Evolutionary conservation across 208 protist genomes (phyloP), one percentile per base, ranked within the genome.

Genomic region (Acanthamoeba sp.): DNA sequence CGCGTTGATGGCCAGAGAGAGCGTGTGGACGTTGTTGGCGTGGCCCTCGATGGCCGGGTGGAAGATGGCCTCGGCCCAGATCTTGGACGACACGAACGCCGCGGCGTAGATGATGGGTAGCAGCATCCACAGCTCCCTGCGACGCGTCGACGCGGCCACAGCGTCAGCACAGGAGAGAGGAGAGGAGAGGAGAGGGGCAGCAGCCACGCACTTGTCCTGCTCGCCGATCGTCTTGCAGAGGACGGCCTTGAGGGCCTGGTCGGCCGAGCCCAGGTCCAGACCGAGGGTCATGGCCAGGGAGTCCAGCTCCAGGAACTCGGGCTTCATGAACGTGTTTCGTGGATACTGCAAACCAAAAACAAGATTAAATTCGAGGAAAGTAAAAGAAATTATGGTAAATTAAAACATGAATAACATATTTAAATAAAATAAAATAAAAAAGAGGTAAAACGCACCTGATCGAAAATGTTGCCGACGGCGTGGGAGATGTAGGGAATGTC

Each of bases 321-420:
- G 38, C 32, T 71, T 91, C 85, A 91, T 91, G 85, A 91, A 91
- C 34, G 85, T 91, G 85, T 91, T 91, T 10, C 85, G 85, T 24
- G 55, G 55, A 29, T 91, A 91, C 57, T 90, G 12, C 6, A 84
- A 40, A 27, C 22, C 12, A 27, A 27, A 22, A 62, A 27, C 55
- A 62, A 62, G 22, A 62, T 12, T 27, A 27, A 22, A 62, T 12
- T 62, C 16, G 55, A 27, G 55, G 55, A 27, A 62, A 12, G 12
- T 62, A 22, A 62, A 62, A 80, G 36, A 40, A 80, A 34, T 10
- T 24, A 29, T 80, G n/a, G 36, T 45, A 24, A 45, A 14, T 66
- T 20, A 66, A n/a, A n/a, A n/a, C n/a, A n/a, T n/a, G n/a, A n/a
- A n/a, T n/a, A n/a, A n/a, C n/a, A n/a, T n/a, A n/a, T n/a, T n/a